phyloP scores from a whole-genome alignment of 139 green algal species.

The Tetraselmis striata region DNA sequence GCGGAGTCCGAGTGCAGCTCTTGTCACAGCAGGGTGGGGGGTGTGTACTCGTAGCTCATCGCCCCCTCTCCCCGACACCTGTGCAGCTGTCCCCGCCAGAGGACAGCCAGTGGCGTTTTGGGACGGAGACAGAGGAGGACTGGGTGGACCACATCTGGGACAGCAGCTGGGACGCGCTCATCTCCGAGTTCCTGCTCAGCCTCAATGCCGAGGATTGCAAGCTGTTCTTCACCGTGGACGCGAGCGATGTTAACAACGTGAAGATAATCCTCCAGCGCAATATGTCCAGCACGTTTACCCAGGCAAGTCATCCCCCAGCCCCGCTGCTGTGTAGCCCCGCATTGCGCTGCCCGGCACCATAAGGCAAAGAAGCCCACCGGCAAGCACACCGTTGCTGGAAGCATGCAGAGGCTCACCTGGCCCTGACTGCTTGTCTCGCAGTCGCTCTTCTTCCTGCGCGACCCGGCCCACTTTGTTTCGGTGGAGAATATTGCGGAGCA shows the following conservation, averaged over 20 bases:
- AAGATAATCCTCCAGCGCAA: not conserved
- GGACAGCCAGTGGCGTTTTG: slow-evolving; percentile 28
- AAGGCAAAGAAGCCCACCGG: not conserved
- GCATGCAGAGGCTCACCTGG: not conserved
- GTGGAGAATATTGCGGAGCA: slow-evolving; percentile 40
- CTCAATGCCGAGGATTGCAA: slow-evolving; percentile 12
- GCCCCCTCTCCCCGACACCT: not conserved
- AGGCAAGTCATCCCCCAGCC: too few relatives aligned
- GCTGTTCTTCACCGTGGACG: not conserved
- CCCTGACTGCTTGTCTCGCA: too few relatives aligned
- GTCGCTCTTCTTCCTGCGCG: slow-evolving; percentile 56
- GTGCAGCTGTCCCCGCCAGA: slow-evolving; percentile 22
- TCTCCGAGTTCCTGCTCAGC: slow-evolving; percentile 22
- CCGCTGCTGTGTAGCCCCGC: too few relatives aligned
- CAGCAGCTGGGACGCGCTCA: slow-evolving; percentile 2
- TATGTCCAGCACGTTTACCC: not conserved
- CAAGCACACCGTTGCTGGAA: not conserved
- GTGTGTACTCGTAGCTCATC: not conserved
- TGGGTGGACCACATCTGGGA: slow-evolving; percentile 19
- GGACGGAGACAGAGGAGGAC: slow-evolving; percentile 16
- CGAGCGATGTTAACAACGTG: not conserved
- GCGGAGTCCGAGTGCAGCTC: too few relatives aligned
- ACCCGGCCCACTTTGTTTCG: slow-evolving; percentile 49
- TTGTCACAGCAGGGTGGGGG: too few relatives aligned
- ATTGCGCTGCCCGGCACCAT: too few relatives aligned